These are phyloP conservation scores for Castanea mollissima DNA, from an alignment of 306 rosid genomes.

Conservation along the genomic window DNA sequence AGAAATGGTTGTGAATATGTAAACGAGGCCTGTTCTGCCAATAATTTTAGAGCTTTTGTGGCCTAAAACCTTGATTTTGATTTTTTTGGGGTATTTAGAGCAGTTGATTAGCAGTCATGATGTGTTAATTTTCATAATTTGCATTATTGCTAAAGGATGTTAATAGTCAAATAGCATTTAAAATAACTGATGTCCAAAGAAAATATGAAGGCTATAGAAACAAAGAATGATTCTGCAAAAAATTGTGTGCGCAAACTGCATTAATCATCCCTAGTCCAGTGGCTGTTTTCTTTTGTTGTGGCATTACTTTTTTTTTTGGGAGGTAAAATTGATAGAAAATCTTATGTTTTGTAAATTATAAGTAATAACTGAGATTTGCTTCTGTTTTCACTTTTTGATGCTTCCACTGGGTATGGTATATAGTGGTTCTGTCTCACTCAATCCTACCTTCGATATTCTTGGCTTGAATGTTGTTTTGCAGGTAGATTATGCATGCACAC, in stretches of 20 bases:
- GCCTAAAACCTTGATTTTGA: neutral
- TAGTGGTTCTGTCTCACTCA: slow-evolving; percentile 14
- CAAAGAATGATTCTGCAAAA: neutral
- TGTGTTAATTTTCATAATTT: neutral
- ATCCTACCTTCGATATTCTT: slow-evolving; percentile 18
- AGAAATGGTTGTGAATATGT: too few relatives aligned
- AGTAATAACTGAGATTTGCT: neutral
- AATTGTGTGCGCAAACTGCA: neutral
- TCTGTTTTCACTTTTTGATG: neutral
- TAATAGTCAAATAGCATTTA: neutral
- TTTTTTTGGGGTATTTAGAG: neutral
- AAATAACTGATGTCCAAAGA: neutral
- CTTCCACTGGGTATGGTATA: neutral
- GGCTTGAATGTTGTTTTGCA: slow-evolving; percentile 38
- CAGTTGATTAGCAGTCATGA: neutral
- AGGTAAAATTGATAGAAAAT: too few relatives aligned
- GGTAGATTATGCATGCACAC: slow-evolving; percentile 98
- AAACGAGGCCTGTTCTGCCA: neutral
- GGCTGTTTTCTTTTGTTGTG: neutral
- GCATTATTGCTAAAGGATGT: neutral
- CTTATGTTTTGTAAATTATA: too few relatives aligned
- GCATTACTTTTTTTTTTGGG: too few relatives aligned
- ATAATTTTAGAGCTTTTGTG: neutral
- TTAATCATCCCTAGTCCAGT: neutral
- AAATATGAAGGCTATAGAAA: neutral